Evolutionary conservation across 2,329 filamentous ascomycete genomes (phyloP), one percentile per base, ranked within the genome.

Genomic region (Fusarium sp.): DNA sequence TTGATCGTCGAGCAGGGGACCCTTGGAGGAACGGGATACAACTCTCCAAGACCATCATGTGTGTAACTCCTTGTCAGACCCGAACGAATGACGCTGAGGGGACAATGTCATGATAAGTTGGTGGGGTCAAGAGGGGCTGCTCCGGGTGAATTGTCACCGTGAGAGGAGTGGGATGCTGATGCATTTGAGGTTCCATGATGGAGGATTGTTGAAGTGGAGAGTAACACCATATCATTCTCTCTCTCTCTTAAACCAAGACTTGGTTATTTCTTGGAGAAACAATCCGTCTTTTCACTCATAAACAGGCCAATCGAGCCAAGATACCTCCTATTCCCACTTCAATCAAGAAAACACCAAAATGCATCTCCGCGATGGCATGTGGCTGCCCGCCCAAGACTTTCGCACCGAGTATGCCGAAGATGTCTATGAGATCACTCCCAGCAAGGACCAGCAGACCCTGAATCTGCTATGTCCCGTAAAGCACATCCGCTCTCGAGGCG

Each of bases 361-460:
- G 68, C 80, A 78, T 64, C 79, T 83, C 50, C 79, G 81, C 16
- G 80, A 83, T 80, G 81, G 81, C 42, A 82, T 92, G 90, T 93
- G 91, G 91, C 83, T 92, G 54, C 85, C 87, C 46, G 89, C 88
- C 64, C 87, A 90, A 80, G 88, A 86, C 69, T 86, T 90, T 78
- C 84, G 85, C 56, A 85, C 90, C 32, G 89, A 92, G 77, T 92
- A 92, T 74, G 91, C 90, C 38, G 90, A 92, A 80, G 90, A 92
- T 69, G 84, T 92, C 21, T 87, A 88, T 74, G 84, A 84, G 30
- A 80, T 85, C 62, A 85, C 85, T 6, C 79, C 87, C 59, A 84
- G 81, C 4, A 80, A 84, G 32, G 83, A 83, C 69, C 82, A 83
- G 23, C 85, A 85, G 67, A 83, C 83, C n/a, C 67, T 90, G 60